Evolutionary conservation across 352 stramenopile genomes (phyloP).

Genomic region (Globisporangium viniferum): DNA sequence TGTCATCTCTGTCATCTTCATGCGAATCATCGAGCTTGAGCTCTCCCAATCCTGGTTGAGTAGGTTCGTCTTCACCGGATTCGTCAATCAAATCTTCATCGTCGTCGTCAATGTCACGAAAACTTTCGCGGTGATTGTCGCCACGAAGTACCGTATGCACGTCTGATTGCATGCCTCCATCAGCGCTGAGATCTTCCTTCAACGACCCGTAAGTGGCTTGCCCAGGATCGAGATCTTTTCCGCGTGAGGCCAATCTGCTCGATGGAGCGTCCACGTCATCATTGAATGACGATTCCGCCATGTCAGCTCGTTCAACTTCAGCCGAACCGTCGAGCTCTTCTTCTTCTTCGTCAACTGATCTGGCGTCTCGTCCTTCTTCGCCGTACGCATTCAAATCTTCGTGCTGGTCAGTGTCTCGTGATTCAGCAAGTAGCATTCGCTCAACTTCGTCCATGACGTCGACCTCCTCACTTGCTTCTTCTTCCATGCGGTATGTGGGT

Average conservation of each 20-base stretch:
- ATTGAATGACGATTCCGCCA: not conserved
- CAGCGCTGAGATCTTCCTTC: not conserved
- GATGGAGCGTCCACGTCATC: not conserved
- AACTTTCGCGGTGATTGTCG: not conserved
- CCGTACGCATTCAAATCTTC: not conserved
- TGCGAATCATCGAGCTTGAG: conserved; percentile 1
- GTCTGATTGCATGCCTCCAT: not conserved
- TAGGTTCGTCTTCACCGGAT: not conserved
- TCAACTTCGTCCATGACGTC: conserved; percentile 15
- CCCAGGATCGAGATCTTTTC: not conserved
- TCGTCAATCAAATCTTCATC: not conserved
- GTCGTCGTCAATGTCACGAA: not conserved
- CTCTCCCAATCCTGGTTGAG: not conserved
- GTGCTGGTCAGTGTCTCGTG: not conserved
- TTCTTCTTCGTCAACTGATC: not conserved
- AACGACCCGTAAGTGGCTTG: not conserved
- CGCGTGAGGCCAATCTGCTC: not conserved
- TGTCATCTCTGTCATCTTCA: not conserved
- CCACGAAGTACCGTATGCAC: not conserved
- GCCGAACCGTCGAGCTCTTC: not conserved
- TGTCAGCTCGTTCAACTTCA: not conserved
- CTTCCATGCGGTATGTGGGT: conserved; percentile 11
- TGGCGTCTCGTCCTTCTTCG: not conserved
- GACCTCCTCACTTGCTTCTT: conserved; percentile 14
- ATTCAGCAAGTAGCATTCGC: conserved; percentile 11